phyloP scores from a whole-genome alignment of 169 alveolate genomes.

The Plasmodium gallinaceum region DNA sequence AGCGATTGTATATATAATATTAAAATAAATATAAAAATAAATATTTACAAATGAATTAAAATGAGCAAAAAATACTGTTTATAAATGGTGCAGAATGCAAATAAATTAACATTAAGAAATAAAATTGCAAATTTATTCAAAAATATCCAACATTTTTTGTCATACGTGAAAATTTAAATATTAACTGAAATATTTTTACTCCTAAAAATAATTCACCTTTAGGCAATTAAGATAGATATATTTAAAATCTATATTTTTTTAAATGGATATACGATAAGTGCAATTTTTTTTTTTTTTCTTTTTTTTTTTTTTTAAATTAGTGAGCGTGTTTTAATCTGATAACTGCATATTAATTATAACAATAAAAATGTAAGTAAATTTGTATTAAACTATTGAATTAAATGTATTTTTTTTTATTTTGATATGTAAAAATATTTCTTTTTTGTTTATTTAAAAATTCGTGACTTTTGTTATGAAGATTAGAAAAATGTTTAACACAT shows the following conservation, averaged over 20 bases:
- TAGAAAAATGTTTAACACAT: constrained; percentile 71
- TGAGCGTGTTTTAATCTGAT: not conserved
- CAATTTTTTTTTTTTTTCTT: not conserved
- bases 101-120: not conserved
- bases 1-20: not conserved
- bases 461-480: constrained; percentile 31
- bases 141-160: not conserved
- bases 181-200: not conserved
- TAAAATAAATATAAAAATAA: not conserved
- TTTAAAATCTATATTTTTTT: too few species aligned
- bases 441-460: not conserved
- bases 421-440: not conserved
- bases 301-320: not conserved
- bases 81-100: not conserved
- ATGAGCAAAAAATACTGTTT: not conserved
- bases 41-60: not conserved
- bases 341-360: not conserved
- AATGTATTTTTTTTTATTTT: not conserved
- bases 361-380: not conserved
- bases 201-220: not conserved
- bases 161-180: constrained; percentile 13
- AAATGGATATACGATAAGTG: too few species aligned
- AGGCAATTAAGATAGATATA: not conserved
- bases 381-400: not conserved
- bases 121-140: constrained; percentile 17